Evolutionary conservation across 1,139 yeast genomes (phyloP).

Genomic region (Lodderomyces elongisporus): DNA sequence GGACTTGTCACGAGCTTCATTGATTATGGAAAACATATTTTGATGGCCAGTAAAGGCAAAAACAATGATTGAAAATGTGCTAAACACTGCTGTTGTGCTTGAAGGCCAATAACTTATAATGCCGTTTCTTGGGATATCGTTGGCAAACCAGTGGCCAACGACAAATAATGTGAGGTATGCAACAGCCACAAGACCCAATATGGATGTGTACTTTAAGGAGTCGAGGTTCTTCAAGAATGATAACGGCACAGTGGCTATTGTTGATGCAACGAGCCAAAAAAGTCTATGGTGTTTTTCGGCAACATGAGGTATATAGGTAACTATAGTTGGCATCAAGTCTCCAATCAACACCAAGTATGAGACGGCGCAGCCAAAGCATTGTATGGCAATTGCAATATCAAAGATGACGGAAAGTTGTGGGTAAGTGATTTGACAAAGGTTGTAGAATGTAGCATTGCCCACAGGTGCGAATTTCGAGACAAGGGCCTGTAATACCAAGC

Average conservation of each 20-base stretch:
- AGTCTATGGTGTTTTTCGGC: conserved; percentile 19
- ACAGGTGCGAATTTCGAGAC: conserved; percentile 64
- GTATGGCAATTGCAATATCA: conserved; percentile 83
- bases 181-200: conserved; percentile 38
- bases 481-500: conserved; percentile 73
- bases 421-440: conserved; percentile 76
- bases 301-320: conserved; percentile 21
- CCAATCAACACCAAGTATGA: conserved; percentile 44
- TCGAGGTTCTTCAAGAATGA: conserved; percentile 41
- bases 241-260: conserved; percentile 36
- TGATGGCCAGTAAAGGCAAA: conserved; percentile 50
- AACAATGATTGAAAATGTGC: conserved; percentile 49
- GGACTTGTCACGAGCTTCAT: conserved; percentile 52
- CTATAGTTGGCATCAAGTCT: conserved; percentile 42
- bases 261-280: conserved; percentile 37
- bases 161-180: conserved; percentile 36
- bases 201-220: conserved; percentile 41
- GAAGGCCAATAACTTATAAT: conserved; percentile 54
- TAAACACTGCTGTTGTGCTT: conserved; percentile 55
- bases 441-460: conserved; percentile 82
- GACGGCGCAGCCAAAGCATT: conserved; percentile 56
- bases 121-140: conserved; percentile 52
- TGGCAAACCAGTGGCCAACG: conserved; percentile 28
- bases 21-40: conserved; percentile 46
- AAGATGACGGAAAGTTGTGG: conserved; percentile 79